Base-by-base conservation (phyloP, 495 filamentous ascomycete genomes). In the Aspergillus asperescens region DNA sequence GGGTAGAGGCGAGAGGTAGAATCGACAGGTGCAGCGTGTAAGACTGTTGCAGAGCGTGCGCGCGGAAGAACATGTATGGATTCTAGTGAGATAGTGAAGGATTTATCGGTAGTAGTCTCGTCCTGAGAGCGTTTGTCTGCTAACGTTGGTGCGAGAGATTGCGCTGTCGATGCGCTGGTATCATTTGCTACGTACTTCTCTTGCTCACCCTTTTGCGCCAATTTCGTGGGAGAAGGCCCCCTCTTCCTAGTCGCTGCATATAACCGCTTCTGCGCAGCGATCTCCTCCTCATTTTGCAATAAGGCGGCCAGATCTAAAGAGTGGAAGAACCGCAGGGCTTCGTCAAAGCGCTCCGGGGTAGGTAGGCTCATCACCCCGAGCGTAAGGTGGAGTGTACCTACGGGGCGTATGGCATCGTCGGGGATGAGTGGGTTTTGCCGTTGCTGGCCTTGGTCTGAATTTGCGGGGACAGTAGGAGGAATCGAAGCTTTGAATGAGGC, bases 321-420 rank as follows among this genome's bases (percentile, higher is more conserved):
- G 9, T 68, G 60, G 16, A 94, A 70, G 19, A 87, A 66, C 1
- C 65, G 55, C 18, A 79, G 59, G 0, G 87, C 90, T 34, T 73
- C 73, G 4, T 82, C 73, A 0, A 95, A 57, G 1, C 73, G 67
- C 34, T 81, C 76, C 13, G 69, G 65, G 0, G 66, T 77, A 1
- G 77, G 63, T 8, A 96, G 79, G 52, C 81, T 87, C 85, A 96
- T 90, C 3, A 95, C 89, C 1, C 90, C 90, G 6, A 96, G 67
- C 1, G 92, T 96, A 2, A 95, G 70, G 67, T 96, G 92, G 23
- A 95, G 68, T 0, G 89, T 89, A 3, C 86, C 88, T 4, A 91
- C 56, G 0, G 92, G 90, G 18, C 92, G 73, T 31, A 95, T 65
- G 4, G 90, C 87, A 50, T 76, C 77, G 35, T 75, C 63, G 1